phyloP scores from a whole-genome alignment of 2,329 filamentous ascomycete genomes.

The Arthrobotrys conoides region DNA sequence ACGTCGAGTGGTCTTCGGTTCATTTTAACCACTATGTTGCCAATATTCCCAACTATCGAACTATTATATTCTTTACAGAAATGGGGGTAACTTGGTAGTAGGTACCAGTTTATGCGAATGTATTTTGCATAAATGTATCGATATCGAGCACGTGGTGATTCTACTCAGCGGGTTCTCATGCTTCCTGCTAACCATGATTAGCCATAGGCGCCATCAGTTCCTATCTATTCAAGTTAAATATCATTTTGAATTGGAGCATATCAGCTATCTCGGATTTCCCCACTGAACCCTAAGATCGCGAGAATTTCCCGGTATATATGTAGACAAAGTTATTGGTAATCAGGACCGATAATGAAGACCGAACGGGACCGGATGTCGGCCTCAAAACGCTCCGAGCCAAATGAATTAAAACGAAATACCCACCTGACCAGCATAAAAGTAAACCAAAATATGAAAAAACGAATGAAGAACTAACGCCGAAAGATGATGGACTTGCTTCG shows the following conservation, averaged over 20 bases:
- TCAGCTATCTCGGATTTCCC: neutral
- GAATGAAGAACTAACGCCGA: neutral
- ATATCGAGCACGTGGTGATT: neutral
- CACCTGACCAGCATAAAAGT: neutral
- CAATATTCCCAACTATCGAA: neutral
- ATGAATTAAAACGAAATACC: neutral
- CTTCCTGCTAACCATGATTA: neutral
- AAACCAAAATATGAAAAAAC: neutral
- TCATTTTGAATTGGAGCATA: neutral
- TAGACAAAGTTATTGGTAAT: neutral
- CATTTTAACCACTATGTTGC: slow-evolving; percentile 1
- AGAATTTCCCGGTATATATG: neutral
- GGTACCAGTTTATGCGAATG: too few species aligned
- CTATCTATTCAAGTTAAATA: neutral
- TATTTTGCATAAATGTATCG: neutral
- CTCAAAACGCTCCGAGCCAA: neutral
- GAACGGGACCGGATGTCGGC: slow-evolving; percentile 9
- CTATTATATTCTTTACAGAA: neutral
- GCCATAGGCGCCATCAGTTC: neutral
- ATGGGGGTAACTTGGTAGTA: neutral
- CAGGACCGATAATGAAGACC: neutral
- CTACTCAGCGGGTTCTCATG: neutral
- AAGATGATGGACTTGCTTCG: neutral
- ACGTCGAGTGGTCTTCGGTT: neutral
- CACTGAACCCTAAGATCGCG: neutral